Evolutionary conservation across 2,329 filamentous ascomycete genomes (phyloP), one percentile per base, ranked within the genome.

Genomic region (Neocatenulostroma microsporum): DNA sequence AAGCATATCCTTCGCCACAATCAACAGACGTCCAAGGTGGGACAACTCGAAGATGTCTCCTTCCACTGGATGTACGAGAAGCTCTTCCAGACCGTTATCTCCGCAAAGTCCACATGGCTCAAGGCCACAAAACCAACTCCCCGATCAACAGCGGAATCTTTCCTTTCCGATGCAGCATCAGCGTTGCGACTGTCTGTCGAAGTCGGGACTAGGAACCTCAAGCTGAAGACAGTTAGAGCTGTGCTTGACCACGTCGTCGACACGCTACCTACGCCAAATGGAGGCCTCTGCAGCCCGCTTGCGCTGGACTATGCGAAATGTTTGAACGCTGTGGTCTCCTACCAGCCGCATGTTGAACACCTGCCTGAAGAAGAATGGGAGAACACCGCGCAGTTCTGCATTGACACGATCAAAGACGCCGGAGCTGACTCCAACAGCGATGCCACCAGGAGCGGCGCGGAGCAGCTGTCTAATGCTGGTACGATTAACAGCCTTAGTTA

Each of bases 191-290:
- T 80, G 18, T 75, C 82, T 17, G 72, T 93, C 31, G 78, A 82
- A 45, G 73, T 81, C 36, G 82, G 84, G 15, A 68, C 80, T 21
- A 63, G 70, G 14, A 80, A 74, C 42, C 62, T 96, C 45, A 82
- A 79, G 52, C 68, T 71, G 41, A 93, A 86, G 57, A 89, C 87
- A 1, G 69, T 89, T n/a, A 74, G 80, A 49, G 76, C 82, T 5
- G 66, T 95, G 12, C 69, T 94, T 46, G 79, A 86, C 46, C 87
- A 94, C 61, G 81, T 96, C 42, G 80, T 77, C 3, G 79, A 94
- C 46, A 77, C 78, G 13, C 39, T 56, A 8, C 39, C 40, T 14
- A 68, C 94, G 3, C 74, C 78, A 2, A 72, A 68, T 12, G 77
- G 77, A 11, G 71, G 68, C 2, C 74, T 82, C 36, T 78, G 85